Conservation (phyloP, 192 early-diverging fungal species). For the Coemansia sp. region DNA sequence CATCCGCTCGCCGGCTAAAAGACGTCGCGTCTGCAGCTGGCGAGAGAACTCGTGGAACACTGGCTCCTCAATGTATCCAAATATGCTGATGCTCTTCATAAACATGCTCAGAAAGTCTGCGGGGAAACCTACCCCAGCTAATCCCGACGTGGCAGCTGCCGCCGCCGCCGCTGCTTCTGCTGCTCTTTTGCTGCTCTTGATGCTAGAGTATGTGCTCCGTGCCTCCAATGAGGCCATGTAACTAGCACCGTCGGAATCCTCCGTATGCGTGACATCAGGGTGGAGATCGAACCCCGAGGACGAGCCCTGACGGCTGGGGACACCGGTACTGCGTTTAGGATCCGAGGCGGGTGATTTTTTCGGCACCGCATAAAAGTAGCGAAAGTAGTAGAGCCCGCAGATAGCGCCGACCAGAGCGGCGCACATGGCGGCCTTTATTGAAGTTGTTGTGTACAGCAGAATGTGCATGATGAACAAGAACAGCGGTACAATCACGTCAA, state of each 20-base stretch:
- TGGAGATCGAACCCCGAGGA: slow-evolving; percentile 43
- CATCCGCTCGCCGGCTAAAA: slow-evolving; percentile 76
- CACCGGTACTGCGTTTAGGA: slow-evolving; percentile 13
- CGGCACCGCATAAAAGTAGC: slow-evolving; percentile 45
- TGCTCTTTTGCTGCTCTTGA: not conserved
- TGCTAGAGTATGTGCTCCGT: slow-evolving; percentile 11
- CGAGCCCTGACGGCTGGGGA: slow-evolving; percentile 8
- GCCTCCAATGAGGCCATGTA: slow-evolving; percentile 45
- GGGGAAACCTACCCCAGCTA: slow-evolving; percentile 34
- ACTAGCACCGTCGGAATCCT: slow-evolving; percentile 32
- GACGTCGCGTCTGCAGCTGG: slow-evolving; percentile 77
- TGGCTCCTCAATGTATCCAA: slow-evolving; percentile 94
- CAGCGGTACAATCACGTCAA: slow-evolving; percentile 21
- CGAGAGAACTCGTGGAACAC: slow-evolving; percentile 95
- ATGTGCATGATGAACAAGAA: not conserved
- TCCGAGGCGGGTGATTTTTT: slow-evolving; percentile 14
- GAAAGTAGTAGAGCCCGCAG: slow-evolving; percentile 40
- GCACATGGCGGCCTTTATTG: slow-evolving; percentile 7
- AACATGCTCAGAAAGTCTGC: slow-evolving; percentile 56
- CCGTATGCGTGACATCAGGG: slow-evolving; percentile 35
- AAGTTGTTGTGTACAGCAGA: slow-evolving; percentile 26
- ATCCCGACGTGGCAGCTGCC: not conserved
- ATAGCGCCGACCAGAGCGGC: slow-evolving; percentile 14
- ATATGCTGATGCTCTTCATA: slow-evolving; percentile 81
- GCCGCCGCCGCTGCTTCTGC: not conserved